phyloP scores from a whole-genome alignment of 202 grass and related monocot genomes.

The Elaeis oleifera region DNA sequence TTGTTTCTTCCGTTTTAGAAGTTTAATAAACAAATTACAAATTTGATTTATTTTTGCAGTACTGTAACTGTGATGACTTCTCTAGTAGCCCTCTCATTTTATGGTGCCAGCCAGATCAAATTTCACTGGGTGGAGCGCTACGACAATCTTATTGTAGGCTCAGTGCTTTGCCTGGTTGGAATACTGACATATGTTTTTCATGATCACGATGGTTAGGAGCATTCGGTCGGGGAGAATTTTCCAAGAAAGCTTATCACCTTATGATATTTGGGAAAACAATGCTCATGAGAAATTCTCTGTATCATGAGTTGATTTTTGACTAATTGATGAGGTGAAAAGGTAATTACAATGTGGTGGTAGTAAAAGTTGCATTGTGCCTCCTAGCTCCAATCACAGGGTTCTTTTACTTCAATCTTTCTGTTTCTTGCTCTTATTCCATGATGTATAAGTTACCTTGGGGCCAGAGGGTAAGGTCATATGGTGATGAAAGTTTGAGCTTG shows the following conservation, averaged over 20 bases:
- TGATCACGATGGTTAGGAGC: constrained; percentile 60
- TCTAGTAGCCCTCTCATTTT: constrained; percentile 85
- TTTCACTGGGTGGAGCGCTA: constrained; percentile 97
- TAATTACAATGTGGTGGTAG: too few species aligned
- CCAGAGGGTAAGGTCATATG: too few species aligned
- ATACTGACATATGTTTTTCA: constrained; percentile 76
- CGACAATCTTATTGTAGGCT: constrained; percentile 86
- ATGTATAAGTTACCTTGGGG: too few species aligned
- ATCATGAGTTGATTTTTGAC: too few species aligned
- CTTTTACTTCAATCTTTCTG: too few species aligned
- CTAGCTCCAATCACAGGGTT: too few species aligned
- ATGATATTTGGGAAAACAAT: constrained; percentile 17
- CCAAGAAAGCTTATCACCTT: constrained; percentile 46
- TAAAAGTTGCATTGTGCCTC: too few species aligned
- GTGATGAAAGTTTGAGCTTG: too few species aligned
- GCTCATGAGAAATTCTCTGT: neutral
- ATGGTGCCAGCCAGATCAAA: constrained; percentile 89
- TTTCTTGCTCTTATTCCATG: too few species aligned
- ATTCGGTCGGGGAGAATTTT: constrained; percentile 40
- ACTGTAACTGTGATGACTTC: constrained; percentile 97
- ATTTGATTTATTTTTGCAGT: constrained; percentile 28
- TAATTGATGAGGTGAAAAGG: too few species aligned
- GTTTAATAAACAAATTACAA: neutral
- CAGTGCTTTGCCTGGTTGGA: constrained; percentile 67
- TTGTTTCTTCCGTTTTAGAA: neutral